phyloP scores from a whole-genome alignment of 768 basidiomycete genomes.

The Dentipellis fragilis region DNA sequence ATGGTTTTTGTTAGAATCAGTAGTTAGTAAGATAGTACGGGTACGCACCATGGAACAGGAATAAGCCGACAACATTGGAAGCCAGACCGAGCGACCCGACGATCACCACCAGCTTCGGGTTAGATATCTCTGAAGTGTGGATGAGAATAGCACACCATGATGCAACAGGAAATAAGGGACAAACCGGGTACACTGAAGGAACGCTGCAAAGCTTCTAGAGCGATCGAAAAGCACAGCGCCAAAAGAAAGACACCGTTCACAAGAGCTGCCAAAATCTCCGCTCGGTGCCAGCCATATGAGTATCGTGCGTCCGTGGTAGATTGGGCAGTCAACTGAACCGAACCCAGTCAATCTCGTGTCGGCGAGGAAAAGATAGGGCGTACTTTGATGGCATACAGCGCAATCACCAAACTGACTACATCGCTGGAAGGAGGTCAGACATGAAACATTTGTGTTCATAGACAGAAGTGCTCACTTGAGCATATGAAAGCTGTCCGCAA shows the following conservation, averaged over 20 bases:
- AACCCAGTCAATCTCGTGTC: slow-evolving; percentile 3
- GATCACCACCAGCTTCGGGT: slow-evolving; percentile 78
- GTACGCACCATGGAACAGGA: slow-evolving; percentile 86
- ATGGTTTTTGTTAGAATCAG: not conserved
- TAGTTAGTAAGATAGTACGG: not conserved
- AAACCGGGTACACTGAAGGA: slow-evolving; percentile 79
- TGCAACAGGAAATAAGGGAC: slow-evolving; percentile 10
- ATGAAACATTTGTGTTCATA: no score
- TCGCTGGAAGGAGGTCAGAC: slow-evolving; percentile 46
- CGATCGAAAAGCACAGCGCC: slow-evolving; percentile 94
- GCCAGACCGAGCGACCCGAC: slow-evolving; percentile 85
- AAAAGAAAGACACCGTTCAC: slow-evolving; percentile 96
- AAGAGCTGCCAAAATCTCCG: slow-evolving; percentile 90
- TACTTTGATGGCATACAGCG: slow-evolving; percentile 89
- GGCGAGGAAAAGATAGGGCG: slow-evolving; percentile 5
- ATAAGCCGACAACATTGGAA: slow-evolving; percentile 87
- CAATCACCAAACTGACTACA: slow-evolving; percentile 90
- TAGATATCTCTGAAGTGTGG: slow-evolving; percentile 62
- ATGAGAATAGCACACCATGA: not conserved
- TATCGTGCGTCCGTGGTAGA: slow-evolving; percentile 61
- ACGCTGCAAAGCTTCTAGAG: slow-evolving; percentile 82
- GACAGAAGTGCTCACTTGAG: slow-evolving; percentile 60
- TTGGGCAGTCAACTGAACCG: slow-evolving; percentile 49
- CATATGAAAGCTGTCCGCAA: slow-evolving; percentile 98
- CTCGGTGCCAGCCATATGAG: slow-evolving; percentile 99